These are phyloP conservation scores for Clavispora carvajalis DNA, from an alignment of 805 yeast species.

Conservation along the genomic window DNA sequence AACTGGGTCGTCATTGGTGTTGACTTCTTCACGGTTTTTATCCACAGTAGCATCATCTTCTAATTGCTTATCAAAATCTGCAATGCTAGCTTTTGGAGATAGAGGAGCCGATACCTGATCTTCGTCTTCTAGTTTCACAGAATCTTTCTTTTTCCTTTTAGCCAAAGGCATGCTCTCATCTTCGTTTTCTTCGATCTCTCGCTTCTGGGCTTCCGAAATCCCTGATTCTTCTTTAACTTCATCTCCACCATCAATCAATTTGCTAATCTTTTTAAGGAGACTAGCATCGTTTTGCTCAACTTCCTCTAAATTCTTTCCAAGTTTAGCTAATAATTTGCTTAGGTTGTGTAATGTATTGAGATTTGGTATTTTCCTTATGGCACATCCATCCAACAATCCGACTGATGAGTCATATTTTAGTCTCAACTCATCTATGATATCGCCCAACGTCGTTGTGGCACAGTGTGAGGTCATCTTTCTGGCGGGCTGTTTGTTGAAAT, in stretches of 20 bases:
- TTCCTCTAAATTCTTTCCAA: slow-evolving; percentile 34
- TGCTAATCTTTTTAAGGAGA: slow-evolving; percentile 18
- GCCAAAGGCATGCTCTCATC: slow-evolving; percentile 12
- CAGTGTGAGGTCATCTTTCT: slow-evolving; percentile 13
- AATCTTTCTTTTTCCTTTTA: slow-evolving; percentile 7
- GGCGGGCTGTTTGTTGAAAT: neutral
- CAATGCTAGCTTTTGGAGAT: slow-evolving; percentile 2
- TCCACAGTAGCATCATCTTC: slow-evolving; percentile 2
- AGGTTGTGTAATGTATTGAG: slow-evolving; percentile 42
- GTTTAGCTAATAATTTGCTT: slow-evolving; percentile 36
- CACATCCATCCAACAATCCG: slow-evolving; percentile 59
- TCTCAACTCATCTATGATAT: slow-evolving; percentile 47
- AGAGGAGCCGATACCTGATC: slow-evolving; percentile 7
- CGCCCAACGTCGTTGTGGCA: slow-evolving; percentile 42
- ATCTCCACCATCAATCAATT: slow-evolving; percentile 2
- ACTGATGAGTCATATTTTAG: slow-evolving; percentile 53
- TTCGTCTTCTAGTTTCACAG: slow-evolving; percentile 3
- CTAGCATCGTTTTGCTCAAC: slow-evolving; percentile 28
- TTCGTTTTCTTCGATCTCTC: slow-evolving; percentile 7
- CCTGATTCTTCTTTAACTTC: slow-evolving; percentile 4
- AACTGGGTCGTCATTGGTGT: slow-evolving; percentile 27
- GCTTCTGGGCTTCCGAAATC: neutral
- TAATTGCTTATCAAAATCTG: slow-evolving; percentile 5
- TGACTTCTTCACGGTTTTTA: slow-evolving; percentile 16
- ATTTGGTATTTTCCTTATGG: slow-evolving; percentile 36